Percentiles rank a stretch among this genome's conserved stretches.
These are phyloP conservation scores for Sugiyamaella japonica DNA, from an alignment of 1,139 yeast genomes.

Conservation along the genomic window DNA sequence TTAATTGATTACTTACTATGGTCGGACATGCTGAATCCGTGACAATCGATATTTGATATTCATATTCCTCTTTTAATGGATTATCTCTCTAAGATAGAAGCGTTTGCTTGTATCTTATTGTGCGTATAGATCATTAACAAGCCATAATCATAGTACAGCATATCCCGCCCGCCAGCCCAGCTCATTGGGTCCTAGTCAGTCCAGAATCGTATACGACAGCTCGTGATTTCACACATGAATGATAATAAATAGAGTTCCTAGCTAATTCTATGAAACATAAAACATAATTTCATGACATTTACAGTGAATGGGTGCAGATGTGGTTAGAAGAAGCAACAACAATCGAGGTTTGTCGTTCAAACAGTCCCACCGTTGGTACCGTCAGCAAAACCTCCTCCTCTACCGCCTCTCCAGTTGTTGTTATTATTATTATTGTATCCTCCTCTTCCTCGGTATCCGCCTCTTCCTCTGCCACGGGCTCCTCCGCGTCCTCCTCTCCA, in stretches of 20 bases:
- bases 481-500: conserved; percentile 38
- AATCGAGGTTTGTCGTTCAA: conserved; percentile 78
- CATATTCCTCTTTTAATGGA: too few species aligned
- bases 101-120: too few species aligned
- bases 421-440: conserved; percentile 2
- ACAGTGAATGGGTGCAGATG: background rate
- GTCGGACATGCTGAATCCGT: too few species aligned
- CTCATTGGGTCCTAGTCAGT: too few species aligned
- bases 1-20: too few species aligned
- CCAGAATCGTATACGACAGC: too few species aligned
- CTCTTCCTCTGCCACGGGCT: conserved; percentile 38
- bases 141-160: too few species aligned
- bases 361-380: conserved; percentile 76
- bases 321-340: conserved; percentile 56
- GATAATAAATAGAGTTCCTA: background rate
- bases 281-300: conserved; percentile 1
- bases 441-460: conserved; percentile 26
- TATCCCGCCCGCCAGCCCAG: too few species aligned
- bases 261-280: background rate
- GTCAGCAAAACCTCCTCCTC: conserved; percentile 48
- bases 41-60: too few species aligned
- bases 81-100: too few species aligned
- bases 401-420: conserved; percentile 12
- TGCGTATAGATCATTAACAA: too few species aligned
- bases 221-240: too few species aligned